These are phyloP conservation scores for Vicia villosa DNA, from an alignment of 306 rosid genomes.

Conservation along the genomic window DNA sequence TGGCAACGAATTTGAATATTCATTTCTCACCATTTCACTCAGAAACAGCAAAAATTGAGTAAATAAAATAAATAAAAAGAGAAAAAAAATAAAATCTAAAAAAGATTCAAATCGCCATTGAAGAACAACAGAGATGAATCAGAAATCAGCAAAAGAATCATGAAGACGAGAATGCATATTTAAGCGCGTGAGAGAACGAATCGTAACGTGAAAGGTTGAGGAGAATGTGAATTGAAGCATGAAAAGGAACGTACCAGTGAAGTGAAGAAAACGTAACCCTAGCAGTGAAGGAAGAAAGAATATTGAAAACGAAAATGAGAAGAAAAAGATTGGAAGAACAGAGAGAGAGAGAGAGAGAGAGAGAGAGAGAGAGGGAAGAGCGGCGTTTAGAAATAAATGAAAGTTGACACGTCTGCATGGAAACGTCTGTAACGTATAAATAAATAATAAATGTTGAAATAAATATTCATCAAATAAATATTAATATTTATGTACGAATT, in stretches of 20 bases:
- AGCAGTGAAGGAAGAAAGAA: conserved; percentile 43
- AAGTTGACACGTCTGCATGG: conserved; percentile 56
- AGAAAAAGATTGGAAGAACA: conserved; percentile 23
- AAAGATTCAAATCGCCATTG: conserved; percentile 39
- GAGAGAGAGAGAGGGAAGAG: conserved; percentile 32
- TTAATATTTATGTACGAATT: too few species aligned
- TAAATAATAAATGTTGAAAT: background rate
- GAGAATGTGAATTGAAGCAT: background rate
- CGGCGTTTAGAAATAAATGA: conserved; percentile 59
- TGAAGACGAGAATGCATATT: conserved; percentile 16
- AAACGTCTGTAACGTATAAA: conserved; percentile 58
- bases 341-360: conserved; percentile 27
- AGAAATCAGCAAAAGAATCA: background rate
- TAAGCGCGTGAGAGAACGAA: conserved; percentile 8
- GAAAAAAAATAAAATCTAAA: background rate
- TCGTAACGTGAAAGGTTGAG: conserved; percentile 33
- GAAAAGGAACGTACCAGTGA: conserved; percentile 61
- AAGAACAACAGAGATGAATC: conserved; percentile 7
- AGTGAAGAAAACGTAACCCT: conserved; percentile 88
- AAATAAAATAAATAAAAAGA: background rate
- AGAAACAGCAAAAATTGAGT: conserved; percentile 19
- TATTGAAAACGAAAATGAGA: conserved; percentile 37
- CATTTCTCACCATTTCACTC: conserved; percentile 46
- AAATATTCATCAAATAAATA: background rate
- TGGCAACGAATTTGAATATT: conserved; percentile 35